These are phyloP conservation scores for Hymenoscyphus fructigenus DNA, from an alignment of 2,329 filamentous ascomycete species.

Conservation along the genomic window DNA sequence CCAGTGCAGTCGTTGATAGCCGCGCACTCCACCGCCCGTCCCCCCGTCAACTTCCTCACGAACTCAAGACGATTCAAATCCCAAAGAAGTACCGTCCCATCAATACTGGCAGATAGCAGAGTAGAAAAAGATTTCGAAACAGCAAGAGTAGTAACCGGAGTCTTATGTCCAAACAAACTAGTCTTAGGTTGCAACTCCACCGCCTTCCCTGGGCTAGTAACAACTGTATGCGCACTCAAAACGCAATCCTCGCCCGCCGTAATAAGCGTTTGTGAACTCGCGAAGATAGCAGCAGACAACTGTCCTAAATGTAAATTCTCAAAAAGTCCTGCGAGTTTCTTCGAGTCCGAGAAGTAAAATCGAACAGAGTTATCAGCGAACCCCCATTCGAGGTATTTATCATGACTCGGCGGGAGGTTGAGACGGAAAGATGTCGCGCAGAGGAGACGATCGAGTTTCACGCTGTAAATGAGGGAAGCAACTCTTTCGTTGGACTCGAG, in stretches of 20 bases:
- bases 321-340: slow-evolving; percentile 81
- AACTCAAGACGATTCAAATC: slow-evolving; percentile 90
- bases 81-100: slow-evolving; percentile 87
- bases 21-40: slow-evolving; percentile 66
- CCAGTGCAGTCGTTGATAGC: slow-evolving; percentile 88
- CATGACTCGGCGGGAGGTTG: slow-evolving; percentile 81
- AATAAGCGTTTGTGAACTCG: slow-evolving; percentile 85
- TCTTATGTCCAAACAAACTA: slow-evolving; percentile 87
- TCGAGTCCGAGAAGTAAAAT: slow-evolving; percentile 82
- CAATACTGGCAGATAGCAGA: slow-evolving; percentile 77
- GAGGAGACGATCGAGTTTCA: slow-evolving; percentile 78
- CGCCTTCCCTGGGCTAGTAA: slow-evolving; percentile 60
- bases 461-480: slow-evolving; percentile 72
- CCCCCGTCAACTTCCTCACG: slow-evolving; percentile 68
- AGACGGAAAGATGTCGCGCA: slow-evolving; percentile 82
- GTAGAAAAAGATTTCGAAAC: slow-evolving; percentile 87
- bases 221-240: slow-evolving; percentile 77
- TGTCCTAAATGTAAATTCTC: slow-evolving; percentile 94
- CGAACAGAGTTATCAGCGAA: slow-evolving; percentile 90
- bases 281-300: slow-evolving; percentile 78
- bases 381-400: slow-evolving; percentile 94
- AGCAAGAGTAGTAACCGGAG: slow-evolving; percentile 76
- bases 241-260: slow-evolving; percentile 93
- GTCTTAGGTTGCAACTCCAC: slow-evolving; percentile 78
- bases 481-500: slow-evolving; percentile 74